Conservation (phyloP, 495 filamentous ascomycete species). For the Margaritispora aquatica region DNA sequence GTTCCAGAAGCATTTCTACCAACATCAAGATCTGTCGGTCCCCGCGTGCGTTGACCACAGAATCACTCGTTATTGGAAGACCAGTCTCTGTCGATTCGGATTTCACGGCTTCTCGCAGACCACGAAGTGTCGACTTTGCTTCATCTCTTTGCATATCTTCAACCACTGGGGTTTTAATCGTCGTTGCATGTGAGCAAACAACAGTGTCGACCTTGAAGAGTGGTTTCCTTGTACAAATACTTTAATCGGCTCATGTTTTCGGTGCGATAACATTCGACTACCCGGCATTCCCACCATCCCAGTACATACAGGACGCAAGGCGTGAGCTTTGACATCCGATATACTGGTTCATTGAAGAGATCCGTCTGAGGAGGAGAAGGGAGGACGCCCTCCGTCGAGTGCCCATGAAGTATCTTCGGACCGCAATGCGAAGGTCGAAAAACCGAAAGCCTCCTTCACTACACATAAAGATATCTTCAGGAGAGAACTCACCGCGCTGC, state of each 20-base stretch:
- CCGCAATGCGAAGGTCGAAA: slow-evolving; percentile 41
- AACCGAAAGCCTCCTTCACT: slow-evolving; percentile 41
- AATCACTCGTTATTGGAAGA: slow-evolving; percentile 9
- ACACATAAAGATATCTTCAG: slow-evolving; percentile 37
- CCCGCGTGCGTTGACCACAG: slow-evolving; percentile 12
- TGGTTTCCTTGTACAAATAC: slow-evolving; percentile 17
- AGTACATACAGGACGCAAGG: background rate
- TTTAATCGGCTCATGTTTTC: slow-evolving; percentile 15
- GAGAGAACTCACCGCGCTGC: slow-evolving; percentile 27
- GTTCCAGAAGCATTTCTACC: slow-evolving; percentile 19
- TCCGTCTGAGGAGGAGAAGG: slow-evolving; percentile 5
- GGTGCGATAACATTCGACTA: slow-evolving; percentile 10
- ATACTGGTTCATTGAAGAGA: background rate
- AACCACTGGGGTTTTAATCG: background rate
- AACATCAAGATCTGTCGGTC: slow-evolving; percentile 18
- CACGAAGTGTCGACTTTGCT: slow-evolving; percentile 20
- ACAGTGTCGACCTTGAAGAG: background rate
- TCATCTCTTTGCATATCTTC: slow-evolving; percentile 14
- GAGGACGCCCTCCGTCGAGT: slow-evolving; percentile 1
- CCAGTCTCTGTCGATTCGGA: slow-evolving; percentile 7
- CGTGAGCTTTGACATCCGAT: background rate
- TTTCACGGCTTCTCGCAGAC: slow-evolving; percentile 19
- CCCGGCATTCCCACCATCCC: background rate
- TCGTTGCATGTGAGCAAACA: slow-evolving; percentile 14
- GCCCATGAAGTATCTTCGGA: slow-evolving; percentile 26